These are phyloP conservation scores for Dioscorea alata DNA, from an alignment of 106 monocot genomes.

Conservation along the genomic window DNA sequence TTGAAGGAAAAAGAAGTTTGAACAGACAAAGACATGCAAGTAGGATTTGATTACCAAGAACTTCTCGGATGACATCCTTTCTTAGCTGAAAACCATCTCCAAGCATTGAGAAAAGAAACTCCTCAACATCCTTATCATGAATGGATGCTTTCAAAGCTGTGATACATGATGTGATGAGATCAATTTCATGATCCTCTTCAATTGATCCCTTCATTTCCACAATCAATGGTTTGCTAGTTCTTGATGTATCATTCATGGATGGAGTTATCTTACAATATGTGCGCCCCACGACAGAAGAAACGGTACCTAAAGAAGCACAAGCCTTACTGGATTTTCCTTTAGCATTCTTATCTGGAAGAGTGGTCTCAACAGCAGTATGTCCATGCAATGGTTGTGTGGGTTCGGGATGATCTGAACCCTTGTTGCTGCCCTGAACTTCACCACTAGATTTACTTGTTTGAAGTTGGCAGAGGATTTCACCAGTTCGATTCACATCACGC, in stretches of 20 bases:
- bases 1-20: background rate
- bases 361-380: background rate
- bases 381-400: constrained; percentile 10
- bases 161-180: background rate
- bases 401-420: constrained; percentile 1
- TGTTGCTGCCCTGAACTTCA: constrained; percentile 10
- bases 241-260: constrained; percentile 20
- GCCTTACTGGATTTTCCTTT: constrained; percentile 37
- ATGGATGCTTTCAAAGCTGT: constrained; percentile 5
- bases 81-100: constrained; percentile 80
- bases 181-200: constrained; percentile 5
- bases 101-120: constrained; percentile 80
- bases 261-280: constrained; percentile 16
- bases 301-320: constrained; percentile 48
- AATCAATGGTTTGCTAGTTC: constrained; percentile 33
- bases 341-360: constrained; percentile 4
- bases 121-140: constrained; percentile 38
- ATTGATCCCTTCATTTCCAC: constrained; percentile 23
- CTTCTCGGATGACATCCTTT: constrained; percentile 45
- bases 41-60: constrained; percentile 42
- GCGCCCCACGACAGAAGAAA: constrained; percentile 59
- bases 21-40: background rate
- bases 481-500: constrained; percentile 43
- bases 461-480: constrained; percentile 48
- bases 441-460: constrained; percentile 19